Conservation (phyloP, 495 filamentous ascomycete species). For the Aspergillus incahuasiensis region DNA sequence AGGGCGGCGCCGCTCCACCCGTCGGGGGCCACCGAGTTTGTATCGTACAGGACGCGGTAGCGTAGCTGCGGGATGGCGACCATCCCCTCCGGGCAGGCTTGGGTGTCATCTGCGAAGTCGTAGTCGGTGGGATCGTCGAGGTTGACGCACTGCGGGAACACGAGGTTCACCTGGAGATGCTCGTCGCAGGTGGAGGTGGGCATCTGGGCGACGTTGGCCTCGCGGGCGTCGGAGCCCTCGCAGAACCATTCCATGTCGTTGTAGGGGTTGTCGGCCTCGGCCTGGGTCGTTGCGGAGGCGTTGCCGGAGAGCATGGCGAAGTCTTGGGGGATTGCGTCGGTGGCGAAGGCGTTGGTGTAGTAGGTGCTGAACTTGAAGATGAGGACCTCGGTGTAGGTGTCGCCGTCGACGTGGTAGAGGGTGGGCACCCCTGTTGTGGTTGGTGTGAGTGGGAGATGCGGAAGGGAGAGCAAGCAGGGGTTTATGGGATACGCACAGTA, state of each 20-base stretch:
- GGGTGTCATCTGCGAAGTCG: slow-evolving; percentile 14
- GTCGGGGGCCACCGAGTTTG: slow-evolving; percentile 12
- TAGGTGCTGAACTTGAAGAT: slow-evolving; percentile 21
- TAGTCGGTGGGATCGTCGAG: slow-evolving; percentile 12
- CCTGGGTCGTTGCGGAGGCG: slow-evolving; percentile 14
- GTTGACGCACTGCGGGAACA: slow-evolving; percentile 20
- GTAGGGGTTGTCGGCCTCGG: slow-evolving; percentile 7
- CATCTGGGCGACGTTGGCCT: slow-evolving; percentile 10
- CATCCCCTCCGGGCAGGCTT: slow-evolving; percentile 19
- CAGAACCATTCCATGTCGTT: slow-evolving; percentile 19
- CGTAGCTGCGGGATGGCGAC: slow-evolving; percentile 17
- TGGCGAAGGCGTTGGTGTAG: slow-evolving; percentile 13
- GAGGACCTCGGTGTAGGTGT: slow-evolving; percentile 13
- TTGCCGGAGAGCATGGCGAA: slow-evolving; percentile 18
- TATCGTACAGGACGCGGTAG: slow-evolving; percentile 20
- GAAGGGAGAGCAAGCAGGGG: not conserved
- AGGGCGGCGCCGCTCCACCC: slow-evolving; percentile 18
- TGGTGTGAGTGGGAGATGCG: not conserved
- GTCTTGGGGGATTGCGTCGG: slow-evolving; percentile 17
- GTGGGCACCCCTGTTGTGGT: slow-evolving; percentile 16
- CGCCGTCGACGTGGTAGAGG: slow-evolving; percentile 16
- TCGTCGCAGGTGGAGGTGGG: slow-evolving; percentile 16
- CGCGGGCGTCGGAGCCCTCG: slow-evolving; percentile 8
- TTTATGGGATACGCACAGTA: slow-evolving; percentile 12
- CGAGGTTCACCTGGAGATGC: slow-evolving; percentile 17